phyloP scores from a whole-genome alignment of 1,284 basidiomycete species.

The Peniophora sp. region DNA sequence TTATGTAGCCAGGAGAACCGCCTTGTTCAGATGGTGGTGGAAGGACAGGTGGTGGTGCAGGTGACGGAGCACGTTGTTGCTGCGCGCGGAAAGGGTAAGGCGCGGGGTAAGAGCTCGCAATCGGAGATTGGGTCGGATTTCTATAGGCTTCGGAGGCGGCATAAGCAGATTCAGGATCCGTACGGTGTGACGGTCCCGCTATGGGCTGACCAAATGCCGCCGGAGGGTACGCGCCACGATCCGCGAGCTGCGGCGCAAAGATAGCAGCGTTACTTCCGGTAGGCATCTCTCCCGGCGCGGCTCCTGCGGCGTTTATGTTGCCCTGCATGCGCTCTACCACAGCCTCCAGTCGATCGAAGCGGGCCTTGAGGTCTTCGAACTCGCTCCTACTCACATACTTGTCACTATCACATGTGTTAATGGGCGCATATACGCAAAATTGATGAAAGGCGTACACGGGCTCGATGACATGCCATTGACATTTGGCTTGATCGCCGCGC shows the following conservation, averaged over 20 bases:
- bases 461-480: conserved; percentile 51
- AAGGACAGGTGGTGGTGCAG: conserved; percentile 4
- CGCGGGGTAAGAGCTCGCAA: conserved; percentile 8
- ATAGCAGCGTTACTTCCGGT: background rate
- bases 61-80: conserved; percentile 11
- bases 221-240: conserved; percentile 1
- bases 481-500: conserved; percentile 44
- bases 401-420: conserved; percentile 28
- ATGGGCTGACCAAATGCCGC: conserved; percentile 5
- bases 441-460: conserved; percentile 37
- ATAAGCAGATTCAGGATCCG: background rate
- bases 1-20: conserved; percentile 4
- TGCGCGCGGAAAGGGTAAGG: conserved; percentile 14
- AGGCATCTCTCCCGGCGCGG: background rate
- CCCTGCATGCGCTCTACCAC: conserved; percentile 13
- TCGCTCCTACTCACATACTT: conserved; percentile 48
- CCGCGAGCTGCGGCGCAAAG: background rate
- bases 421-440: background rate
- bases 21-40: conserved; percentile 5
- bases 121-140: conserved; percentile 3
- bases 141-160: background rate
- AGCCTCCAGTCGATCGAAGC: conserved; percentile 32
- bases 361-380: conserved; percentile 40
- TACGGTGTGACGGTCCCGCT: background rate
- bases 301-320: background rate